phyloP scores from a whole-genome alignment of 2,329 filamentous ascomycete genomes.

The Magnaporthales sp. region DNA sequence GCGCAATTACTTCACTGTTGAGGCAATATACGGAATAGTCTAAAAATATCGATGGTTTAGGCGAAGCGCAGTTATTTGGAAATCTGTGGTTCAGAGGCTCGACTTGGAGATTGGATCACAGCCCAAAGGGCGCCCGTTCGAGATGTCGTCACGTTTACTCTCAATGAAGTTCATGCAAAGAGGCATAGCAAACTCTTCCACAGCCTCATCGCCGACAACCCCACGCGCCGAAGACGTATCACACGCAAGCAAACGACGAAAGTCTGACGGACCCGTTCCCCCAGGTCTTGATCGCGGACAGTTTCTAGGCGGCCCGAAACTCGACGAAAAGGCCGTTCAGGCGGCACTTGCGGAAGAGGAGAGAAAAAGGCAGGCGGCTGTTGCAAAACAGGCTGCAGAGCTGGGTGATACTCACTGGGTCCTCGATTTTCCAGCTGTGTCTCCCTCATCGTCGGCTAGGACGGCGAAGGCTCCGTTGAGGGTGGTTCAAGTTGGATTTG shows the following conservation, averaged over 20 bases:
- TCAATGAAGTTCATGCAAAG: conserved; percentile 99
- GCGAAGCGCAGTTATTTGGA: not conserved
- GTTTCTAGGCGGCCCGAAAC: conserved; percentile 21
- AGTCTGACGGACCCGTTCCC: conserved; percentile 20
- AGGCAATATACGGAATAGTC: not conserved
- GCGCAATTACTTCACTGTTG: not conserved
- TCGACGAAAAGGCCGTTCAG: conserved; percentile 52
- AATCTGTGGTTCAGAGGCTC: not conserved
- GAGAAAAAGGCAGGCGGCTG: conserved; percentile 49
- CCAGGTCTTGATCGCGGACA: not conserved
- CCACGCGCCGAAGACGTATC: conserved; percentile 34
- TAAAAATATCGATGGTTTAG: not conserved
- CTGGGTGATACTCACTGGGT: conserved; percentile 70
- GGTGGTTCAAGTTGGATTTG: conserved; percentile 51
- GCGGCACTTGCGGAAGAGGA: conserved; percentile 60
- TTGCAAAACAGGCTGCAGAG: conserved; percentile 53
- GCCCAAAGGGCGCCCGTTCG: not conserved
- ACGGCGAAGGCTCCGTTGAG: conserved; percentile 32
- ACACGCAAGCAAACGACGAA: conserved; percentile 56
- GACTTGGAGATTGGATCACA: not conserved
- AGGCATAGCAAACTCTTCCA: conserved; percentile 54
- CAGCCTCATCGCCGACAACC: conserved; percentile 30
- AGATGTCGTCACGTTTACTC: conserved; percentile 73
- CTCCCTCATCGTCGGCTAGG: conserved; percentile 16
- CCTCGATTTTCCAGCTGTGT: conserved; percentile 42